Evolutionary conservation across 1,284 basidiomycete genomes (phyloP).

Genomic region (Apiotrichum laibachii): DNA sequence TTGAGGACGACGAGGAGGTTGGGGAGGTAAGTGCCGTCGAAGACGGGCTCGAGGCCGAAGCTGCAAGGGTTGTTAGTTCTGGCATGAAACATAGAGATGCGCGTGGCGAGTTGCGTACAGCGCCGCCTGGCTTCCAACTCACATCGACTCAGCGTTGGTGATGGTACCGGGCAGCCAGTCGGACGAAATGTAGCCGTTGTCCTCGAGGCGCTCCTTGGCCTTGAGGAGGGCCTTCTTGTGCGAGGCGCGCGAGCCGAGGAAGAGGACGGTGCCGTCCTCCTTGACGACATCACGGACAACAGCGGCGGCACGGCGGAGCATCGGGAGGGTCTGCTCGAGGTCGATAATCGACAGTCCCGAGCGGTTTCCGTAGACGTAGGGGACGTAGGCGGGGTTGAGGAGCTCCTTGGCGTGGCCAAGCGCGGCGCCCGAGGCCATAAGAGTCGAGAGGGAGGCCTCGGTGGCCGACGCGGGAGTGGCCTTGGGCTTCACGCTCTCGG

Average conservation of each 20-base stretch:
- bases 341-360: slow-evolving; percentile 92
- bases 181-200: slow-evolving; percentile 73
- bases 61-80: slow-evolving; percentile 22
- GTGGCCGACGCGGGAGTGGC: slow-evolving; percentile 20
- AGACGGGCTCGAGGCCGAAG: slow-evolving; percentile 63
- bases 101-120: no score
- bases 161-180: slow-evolving; percentile 93
- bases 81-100: no score
- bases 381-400: slow-evolving; percentile 82
- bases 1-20: slow-evolving; percentile 89
- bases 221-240: slow-evolving; percentile 71
- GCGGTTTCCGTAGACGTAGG: slow-evolving; percentile 92
- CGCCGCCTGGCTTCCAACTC: slow-evolving; percentile 21
- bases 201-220: slow-evolving; percentile 74
- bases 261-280: slow-evolving; percentile 80
- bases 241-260: slow-evolving; percentile 82
- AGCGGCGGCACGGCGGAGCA: slow-evolving; percentile 83
- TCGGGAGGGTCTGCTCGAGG: slow-evolving; percentile 87
- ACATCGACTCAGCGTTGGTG: slow-evolving; percentile 79
- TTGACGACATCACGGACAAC: slow-evolving; percentile 79
- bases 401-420: slow-evolving; percentile 81
- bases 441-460: slow-evolving; percentile 67
- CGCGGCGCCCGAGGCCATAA: slow-evolving; percentile 90
- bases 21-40: slow-evolving; percentile 65
- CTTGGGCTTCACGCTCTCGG: slow-evolving; percentile 4